Evolutionary conservation across 768 basidiomycete genomes (phyloP).

Genomic region (Boletus tylopilopsis): DNA sequence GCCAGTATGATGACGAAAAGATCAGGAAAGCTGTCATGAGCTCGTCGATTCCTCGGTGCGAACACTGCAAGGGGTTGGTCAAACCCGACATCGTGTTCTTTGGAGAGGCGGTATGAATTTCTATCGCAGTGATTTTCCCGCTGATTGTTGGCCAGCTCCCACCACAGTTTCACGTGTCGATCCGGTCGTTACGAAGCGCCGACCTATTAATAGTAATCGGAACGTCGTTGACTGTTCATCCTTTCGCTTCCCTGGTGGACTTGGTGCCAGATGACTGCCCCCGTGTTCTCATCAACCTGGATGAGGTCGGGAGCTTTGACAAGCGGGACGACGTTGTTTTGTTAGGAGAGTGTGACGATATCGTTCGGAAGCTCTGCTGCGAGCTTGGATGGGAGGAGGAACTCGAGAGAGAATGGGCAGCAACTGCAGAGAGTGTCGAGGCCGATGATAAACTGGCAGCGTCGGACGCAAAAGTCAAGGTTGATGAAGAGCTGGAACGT

Average conservation of each 20-base stretch:
- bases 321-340: conserved; percentile 56
- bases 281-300: conserved; percentile 87
- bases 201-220: conserved; percentile 91
- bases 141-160: conserved; percentile 55
- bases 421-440: conserved; percentile 38
- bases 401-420: conserved; percentile 50
- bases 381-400: conserved; percentile 76
- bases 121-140: not conserved
- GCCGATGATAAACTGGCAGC: conserved; percentile 1
- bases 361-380: conserved; percentile 55
- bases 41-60: conserved; percentile 62
- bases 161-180: conserved; percentile 53
- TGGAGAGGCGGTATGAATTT: conserved; percentile 60
- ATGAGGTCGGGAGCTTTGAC: conserved; percentile 69
- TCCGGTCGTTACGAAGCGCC: conserved; percentile 54
- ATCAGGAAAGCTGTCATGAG: conserved; percentile 62
- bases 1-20: conserved; percentile 55
- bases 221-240: conserved; percentile 83
- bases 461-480: conserved; percentile 6
- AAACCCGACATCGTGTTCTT: conserved; percentile 98
- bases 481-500: conserved; percentile 24
- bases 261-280: conserved; percentile 57
- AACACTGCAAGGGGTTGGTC: conserved; percentile 65
- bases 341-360: conserved; percentile 69
- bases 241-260: conserved; percentile 76